Base-by-base conservation (phyloP, 2,329 filamentous ascomycete species). In the Talaromyces sp. region DNA sequence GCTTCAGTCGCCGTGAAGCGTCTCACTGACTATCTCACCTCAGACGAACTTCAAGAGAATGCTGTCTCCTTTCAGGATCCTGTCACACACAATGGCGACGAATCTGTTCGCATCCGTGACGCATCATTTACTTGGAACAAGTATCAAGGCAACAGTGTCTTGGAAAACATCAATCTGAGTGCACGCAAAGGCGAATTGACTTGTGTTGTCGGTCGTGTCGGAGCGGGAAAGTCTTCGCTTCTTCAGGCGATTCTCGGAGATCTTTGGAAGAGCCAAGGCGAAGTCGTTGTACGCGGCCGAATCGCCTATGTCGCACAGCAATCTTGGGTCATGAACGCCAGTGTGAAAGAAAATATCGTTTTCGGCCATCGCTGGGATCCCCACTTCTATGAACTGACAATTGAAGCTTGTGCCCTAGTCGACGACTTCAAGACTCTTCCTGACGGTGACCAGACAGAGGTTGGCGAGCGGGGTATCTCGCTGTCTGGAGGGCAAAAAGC, bases 241-340 rank as follows among this genome's bases (percentile, higher is more conserved):
- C 81, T 99, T 6, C 90, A 96, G 74, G 86, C 90, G 61, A 84
- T 99, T 62, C 84, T 99, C 4, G 95, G 95, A 64, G 93, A 98
- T 75, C 76, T 99, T 3, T 97, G 89, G 88, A 98, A 97, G 75
- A 83, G 89, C 57, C 87, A 90, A 65, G 95, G 95, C 55, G 84
- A 90, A 66, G 93, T 97, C 3, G 83, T 90, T 61, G 83, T 99
- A 9, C 88, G 90, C 68, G 96, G 95, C 54, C 86, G 84, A 31
- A 85, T 92, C 44, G 95, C 95, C 1, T 99, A 98, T 74, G 95
- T 96, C 63, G 91, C 92, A 16, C 96, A 99, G 75, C 88, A 91
- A 70, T 82, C 92, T 21, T 99, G 96, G 95, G 90, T 99, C 59
- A 93, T 98, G 88, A 99, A 99, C 73, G 95, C 95, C 8, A 96